Evolutionary conservation across 2,329 filamentous ascomycete genomes (phyloP).

Genomic region (Penicillium sp.): DNA sequence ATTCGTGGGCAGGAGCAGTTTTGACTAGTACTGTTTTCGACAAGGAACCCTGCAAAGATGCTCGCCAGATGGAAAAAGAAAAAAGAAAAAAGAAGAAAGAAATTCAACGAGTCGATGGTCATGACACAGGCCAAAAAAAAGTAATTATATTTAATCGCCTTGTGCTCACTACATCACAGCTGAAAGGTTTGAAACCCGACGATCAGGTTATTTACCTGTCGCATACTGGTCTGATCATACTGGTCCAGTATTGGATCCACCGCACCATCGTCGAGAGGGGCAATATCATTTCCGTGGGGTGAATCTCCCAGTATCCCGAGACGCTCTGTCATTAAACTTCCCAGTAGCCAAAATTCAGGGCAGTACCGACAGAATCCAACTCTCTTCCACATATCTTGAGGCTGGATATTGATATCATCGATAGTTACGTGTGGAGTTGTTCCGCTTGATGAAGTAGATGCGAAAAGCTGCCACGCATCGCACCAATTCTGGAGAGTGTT

Average conservation of each 20-base stretch:
- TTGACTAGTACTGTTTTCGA: too few species aligned
- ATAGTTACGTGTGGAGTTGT: constrained; percentile 15
- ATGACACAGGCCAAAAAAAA: too few species aligned
- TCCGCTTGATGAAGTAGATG: constrained; percentile 7
- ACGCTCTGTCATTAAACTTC: constrained; percentile 37
- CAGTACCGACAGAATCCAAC: constrained; percentile 41
- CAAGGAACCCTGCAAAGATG: too few species aligned
- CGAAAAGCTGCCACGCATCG: constrained; percentile 28
- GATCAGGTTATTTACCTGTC: constrained; percentile 46
- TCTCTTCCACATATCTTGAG: constrained; percentile 40
- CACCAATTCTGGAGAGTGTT: constrained; percentile 33
- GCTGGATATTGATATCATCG: constrained; percentile 16
- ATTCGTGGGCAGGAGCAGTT: too few species aligned
- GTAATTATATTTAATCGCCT: too few species aligned
- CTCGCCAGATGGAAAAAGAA: too few species aligned
- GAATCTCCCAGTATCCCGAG: constrained; percentile 22
- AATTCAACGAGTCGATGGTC: too few species aligned
- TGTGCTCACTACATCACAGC: constrained; percentile 15
- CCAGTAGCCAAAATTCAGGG: constrained; percentile 44
- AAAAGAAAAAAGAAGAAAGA: too few species aligned
- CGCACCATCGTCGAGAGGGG: constrained; percentile 13
- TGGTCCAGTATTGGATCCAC: constrained; percentile 38
- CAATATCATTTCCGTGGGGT: constrained; percentile 6
- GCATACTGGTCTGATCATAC: constrained; percentile 48
- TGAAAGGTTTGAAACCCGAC: constrained; percentile 40